Evolutionary conservation across 768 basidiomycete genomes (phyloP), one percentile per base, ranked within the genome.

Genomic region (Boletus sp.): DNA sequence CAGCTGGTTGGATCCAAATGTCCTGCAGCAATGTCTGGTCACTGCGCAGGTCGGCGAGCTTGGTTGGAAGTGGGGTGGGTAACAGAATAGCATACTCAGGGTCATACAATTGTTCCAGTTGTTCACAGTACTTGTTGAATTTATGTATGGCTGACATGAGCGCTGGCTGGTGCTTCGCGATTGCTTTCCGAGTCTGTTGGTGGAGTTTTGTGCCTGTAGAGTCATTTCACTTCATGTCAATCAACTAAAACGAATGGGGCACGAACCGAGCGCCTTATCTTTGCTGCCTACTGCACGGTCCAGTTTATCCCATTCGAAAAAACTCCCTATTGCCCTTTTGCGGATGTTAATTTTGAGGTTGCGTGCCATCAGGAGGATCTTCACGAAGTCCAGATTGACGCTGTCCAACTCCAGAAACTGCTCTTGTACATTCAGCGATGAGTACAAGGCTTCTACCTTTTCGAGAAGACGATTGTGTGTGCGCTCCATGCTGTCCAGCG

Each of bases 321-420:
- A 69, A 18, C 56, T 62, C 0, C 56, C 62, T 28, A 70, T 67
- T 0, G 69, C 64, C 3, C 57, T 47, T 35, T 66, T 67, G 0
- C 64, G 49, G 7, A 71, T 64, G 49, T 65, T 65, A 8, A 67
- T 70, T 42, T 68, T 71, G 4, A 68, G 55, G 35, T 70, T 61
- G 0, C 61, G 48, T 6, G 47, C 52, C 58, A 50, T 9, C 10
- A 60, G 44, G 7, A 60, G 58, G 3, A 37, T 36, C 5, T 4
- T 8, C 2, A 60, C 35, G 12, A 60, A 60, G 17, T 60, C 50
- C 4, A 60, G 47, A n/a, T 44, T 45, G 37, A 60, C 18, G 2
- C 50, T 45, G 0, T 60, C 15, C 1, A 58, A 17, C 37, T 60
- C 51, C 1, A 50, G 51, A 18, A 58, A 60, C 17, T 39, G 41